Base-by-base conservation (phyloP, 2,329 filamentous ascomycete species). In the Lachnellula hyalina region DNA sequence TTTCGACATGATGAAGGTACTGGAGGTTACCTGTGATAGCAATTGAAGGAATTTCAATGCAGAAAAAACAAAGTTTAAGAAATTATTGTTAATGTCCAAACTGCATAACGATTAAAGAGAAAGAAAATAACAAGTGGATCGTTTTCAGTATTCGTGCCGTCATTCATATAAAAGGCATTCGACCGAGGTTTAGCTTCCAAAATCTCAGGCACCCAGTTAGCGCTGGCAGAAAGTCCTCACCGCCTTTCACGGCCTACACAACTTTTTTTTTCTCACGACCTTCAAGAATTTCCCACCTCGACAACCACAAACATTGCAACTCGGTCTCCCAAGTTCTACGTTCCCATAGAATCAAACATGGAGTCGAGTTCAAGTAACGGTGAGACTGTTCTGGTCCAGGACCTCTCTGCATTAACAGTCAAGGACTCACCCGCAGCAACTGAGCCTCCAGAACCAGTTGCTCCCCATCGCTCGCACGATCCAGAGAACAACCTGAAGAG, bases 401-500 rank as follows among this genome's bases (percentile, higher is more conserved):
- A 57, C 47, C 17, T 63, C 4, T 59, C 61, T 9, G 54, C 56
- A 32, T 54, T 66, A 47, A 60, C 51, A 23, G 51, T 62, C 11
- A 47, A 62, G 44, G 61, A 63, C 23, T 56, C 49, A 25, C 23
- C 60, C 47, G 52, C 49, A 46, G 59, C 55, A 19, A 57, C 52
- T 52, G 60, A 62, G 49, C 32, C 45, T 46, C 54, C 57, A 11
- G 51, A 63, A 44, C 28, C 32, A 51, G 9, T 60, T n/a, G 61
- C 59, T 49, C 62, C 67, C 7, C 67, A 69, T 59, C 59, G 56
- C 23, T 69, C 68, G 17, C 68, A 70, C 53, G 63, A 70, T 58
- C 67, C 68, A 12, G 51, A 76, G 56, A 85, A 86, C 71, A 94
- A 91, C 71, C 77, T 87, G 74, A 97, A 97, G 76, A 83, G 90